phyloP scores from a whole-genome alignment of 352 stramenopile species.

The Globisporangium paddicum region DNA sequence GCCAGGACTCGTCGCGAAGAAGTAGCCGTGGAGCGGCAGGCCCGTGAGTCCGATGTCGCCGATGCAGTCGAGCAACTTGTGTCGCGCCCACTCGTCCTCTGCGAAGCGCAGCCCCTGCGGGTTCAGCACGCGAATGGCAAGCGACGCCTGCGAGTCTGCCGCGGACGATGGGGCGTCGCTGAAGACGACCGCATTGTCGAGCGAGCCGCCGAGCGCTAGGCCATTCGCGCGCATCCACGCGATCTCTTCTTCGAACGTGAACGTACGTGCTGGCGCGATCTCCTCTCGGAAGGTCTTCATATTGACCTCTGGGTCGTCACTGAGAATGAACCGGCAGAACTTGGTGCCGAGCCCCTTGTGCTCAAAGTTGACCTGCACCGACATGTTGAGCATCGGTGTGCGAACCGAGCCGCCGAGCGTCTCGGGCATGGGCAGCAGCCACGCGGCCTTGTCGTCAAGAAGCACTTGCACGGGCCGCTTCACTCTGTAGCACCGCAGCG shows the following conservation, averaged over 20 bases:
- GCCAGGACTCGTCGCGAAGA: constrained; percentile 59
- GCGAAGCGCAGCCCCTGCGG: constrained; percentile 42
- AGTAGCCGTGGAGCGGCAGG: constrained; percentile 56
- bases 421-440: constrained; percentile 45
- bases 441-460: constrained; percentile 59
- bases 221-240: constrained; percentile 45
- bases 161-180: not conserved
- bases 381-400: constrained; percentile 40
- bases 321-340: constrained; percentile 35
- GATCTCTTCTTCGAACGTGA: constrained; percentile 74
- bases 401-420: constrained; percentile 8
- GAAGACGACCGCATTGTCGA: constrained; percentile 72
- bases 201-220: constrained; percentile 49
- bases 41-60: constrained; percentile 56
- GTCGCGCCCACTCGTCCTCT: constrained; percentile 56
- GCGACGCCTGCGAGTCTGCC: not conserved
- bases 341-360: constrained; percentile 48
- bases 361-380: constrained; percentile 65
- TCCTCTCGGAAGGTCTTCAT: constrained; percentile 23
- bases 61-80: constrained; percentile 75
- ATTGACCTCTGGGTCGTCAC: constrained; percentile 25
- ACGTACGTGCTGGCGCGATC: constrained; percentile 53
- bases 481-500: constrained; percentile 30
- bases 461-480: constrained; percentile 53
- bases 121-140: constrained; percentile 30